A percentile compares a stretch with the other conserved stretches of the same genome.
These are phyloP conservation scores for Boletus rex-veris DNA, from an alignment of 768 basidiomycete genomes.

Conservation along the genomic window DNA sequence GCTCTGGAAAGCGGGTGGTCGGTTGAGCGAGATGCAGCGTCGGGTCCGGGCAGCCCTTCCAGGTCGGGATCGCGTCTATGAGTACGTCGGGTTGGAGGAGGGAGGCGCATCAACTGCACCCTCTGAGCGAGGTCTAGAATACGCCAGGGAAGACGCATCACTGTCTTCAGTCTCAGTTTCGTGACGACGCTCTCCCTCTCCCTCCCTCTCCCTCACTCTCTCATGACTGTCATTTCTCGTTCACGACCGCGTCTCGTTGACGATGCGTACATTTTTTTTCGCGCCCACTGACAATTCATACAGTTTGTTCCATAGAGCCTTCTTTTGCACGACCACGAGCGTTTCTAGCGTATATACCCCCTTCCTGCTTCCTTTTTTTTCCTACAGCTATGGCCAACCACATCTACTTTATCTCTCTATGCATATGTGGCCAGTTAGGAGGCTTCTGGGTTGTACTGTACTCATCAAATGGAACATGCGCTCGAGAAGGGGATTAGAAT, in stretches of 20 bases:
- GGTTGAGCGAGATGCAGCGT: conserved; percentile 27
- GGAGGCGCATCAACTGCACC: not conserved
- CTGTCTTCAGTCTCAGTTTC: conserved; percentile 8
- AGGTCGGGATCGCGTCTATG: conserved; percentile 26
- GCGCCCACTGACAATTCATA: not conserved
- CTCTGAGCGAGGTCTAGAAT: not conserved
- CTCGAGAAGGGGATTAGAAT: not conserved
- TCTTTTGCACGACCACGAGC: conserved; percentile 3
- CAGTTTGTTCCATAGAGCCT: not conserved
- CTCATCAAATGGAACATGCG: conserved; percentile 5
- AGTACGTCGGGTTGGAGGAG: conserved; percentile 29
- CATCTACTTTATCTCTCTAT: conserved; percentile 18
- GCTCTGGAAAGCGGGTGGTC: conserved; percentile 26
- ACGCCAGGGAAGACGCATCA: not conserved
- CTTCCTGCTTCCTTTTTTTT: not conserved
- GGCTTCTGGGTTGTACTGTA: conserved; percentile 13
- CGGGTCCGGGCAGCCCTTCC: conserved; percentile 29
- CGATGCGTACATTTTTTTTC: not conserved
- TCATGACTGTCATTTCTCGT: conserved; percentile 7
- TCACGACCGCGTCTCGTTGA: conserved; percentile 15
- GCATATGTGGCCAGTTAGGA: conserved; percentile 4
- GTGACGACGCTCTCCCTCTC: not conserved
- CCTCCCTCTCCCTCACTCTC: not conserved
- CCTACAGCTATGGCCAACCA: conserved; percentile 10
- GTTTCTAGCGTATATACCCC: conserved; percentile 11